phyloP scores from a whole-genome alignment of 306 rosid genomes.

The Hippophae gyantsensis region DNA sequence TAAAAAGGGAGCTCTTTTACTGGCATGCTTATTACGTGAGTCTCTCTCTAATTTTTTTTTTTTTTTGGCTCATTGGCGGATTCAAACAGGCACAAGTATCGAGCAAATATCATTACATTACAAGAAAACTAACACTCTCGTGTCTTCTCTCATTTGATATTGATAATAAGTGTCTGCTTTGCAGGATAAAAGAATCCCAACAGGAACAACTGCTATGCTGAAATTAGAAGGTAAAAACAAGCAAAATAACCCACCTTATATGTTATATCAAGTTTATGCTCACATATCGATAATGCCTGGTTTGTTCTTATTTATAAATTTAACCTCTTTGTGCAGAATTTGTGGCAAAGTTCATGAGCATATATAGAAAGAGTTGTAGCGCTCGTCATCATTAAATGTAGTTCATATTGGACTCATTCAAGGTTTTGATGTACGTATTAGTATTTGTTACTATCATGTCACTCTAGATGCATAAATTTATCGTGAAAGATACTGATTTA shows the following conservation, averaged over 20 bases:
- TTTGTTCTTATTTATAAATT: neutral
- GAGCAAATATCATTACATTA: no score
- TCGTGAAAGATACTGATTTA: no score
- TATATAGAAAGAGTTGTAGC: slow-evolving; percentile 48
- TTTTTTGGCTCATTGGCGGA: neutral
- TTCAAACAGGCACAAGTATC: slow-evolving; percentile 15
- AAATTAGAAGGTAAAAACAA: slow-evolving; percentile 63
- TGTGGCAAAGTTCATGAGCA: slow-evolving; percentile 83
- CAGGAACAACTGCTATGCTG: slow-evolving; percentile 67
- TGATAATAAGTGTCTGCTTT: neutral
- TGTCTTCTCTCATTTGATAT: no score
- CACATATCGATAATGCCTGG: no score
- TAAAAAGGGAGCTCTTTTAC: slow-evolving; percentile 65
- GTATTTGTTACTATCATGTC: no score
- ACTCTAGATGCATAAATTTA: no score
- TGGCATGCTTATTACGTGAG: slow-evolving; percentile 93
- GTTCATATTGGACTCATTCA: neutral
- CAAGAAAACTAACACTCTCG: no score
- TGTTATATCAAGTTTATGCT: no score
- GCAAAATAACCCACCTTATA: neutral
- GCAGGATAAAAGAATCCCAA: slow-evolving; percentile 74
- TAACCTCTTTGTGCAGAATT: slow-evolving; percentile 51
- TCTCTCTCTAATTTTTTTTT: neutral
- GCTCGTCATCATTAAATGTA: slow-evolving; percentile 27
- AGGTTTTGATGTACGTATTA: neutral